Evolutionary conservation across 2,329 filamentous ascomycete species (phyloP), one percentile per base, ranked within the genome.

Genomic region (Sarocladium strictum): DNA sequence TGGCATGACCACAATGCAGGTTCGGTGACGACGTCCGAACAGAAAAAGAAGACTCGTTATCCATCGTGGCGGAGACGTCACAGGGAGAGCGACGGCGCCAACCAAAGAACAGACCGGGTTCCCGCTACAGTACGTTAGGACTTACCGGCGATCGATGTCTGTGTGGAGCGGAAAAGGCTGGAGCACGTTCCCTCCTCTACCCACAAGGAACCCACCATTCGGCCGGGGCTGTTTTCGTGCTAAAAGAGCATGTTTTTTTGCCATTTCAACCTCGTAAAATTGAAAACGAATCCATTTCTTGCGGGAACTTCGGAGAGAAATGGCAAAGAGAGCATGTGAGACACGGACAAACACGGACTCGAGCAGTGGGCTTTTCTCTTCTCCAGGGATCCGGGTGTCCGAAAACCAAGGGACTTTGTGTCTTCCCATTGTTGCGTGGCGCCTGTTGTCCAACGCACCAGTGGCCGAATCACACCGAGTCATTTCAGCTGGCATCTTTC

Each of bases 21-120:
- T 24, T 53, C 50, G 50, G 32, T 53, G 50, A 53, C 50, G 50
- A 53, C 29, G 47, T 51, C 47, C 47, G 47, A 51, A 51, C 35
- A 5, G n/a, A n/a, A n/a, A 35, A 51, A 35, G 24, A 17, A 51
- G 27, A 51, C 17, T 21, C 11, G 17, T 29, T 7, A 21, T 4
- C 43, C 24, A 5, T 47, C 14, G 11, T 17, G 29, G n/a, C 21
- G 21, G 43, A 50, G 45, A 50, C 45, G 45, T 50, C 45, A 50
- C 35, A 38, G 35, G 35, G 15, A 17, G 45, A 17, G 45, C 10
- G 23, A 24, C 45, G 45, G n/a, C 23, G 6, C 14, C 23, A 24
- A 19, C 40, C 40, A 45, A 45, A 19, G 21, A 23, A 19, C 17
- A 32, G 26, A 17, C 32, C 45, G 45, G 45, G 45, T 23, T 50